These are phyloP conservation scores for Zanthoxylum bungeanum DNA, from an alignment of 345 rosid species.

Conservation along the genomic window DNA sequence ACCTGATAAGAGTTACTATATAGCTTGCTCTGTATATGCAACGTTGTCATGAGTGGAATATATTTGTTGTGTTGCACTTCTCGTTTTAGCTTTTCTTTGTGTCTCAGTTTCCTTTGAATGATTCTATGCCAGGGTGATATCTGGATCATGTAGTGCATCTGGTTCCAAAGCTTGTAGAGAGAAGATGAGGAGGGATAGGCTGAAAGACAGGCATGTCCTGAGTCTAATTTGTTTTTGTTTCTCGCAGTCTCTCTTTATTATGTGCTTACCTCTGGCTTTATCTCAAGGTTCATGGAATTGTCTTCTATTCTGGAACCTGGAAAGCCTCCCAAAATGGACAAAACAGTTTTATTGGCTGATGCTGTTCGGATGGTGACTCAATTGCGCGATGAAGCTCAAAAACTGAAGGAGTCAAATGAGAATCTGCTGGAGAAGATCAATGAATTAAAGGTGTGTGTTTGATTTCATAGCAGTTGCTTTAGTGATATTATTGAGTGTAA, in stretches of 20 bases:
- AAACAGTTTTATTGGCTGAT: conserved; percentile 48
- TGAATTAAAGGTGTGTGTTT: conserved; percentile 41
- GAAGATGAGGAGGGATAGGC: conserved; percentile 52
- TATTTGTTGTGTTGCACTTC: not conserved
- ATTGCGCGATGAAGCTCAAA: conserved; percentile 46
- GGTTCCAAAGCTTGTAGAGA: conserved; percentile 63
- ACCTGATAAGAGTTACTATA: not conserved
- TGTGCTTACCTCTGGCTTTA: conserved; percentile 3
- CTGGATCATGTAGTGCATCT: conserved; percentile 29
- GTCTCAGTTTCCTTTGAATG: conserved; percentile 1
- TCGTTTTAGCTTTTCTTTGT: not conserved
- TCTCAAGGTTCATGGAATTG: conserved; percentile 52
- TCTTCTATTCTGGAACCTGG: conserved; percentile 55
- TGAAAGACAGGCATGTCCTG: conserved; percentile 47
- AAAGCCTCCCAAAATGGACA: conserved; percentile 50
- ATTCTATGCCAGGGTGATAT: conserved; percentile 13
- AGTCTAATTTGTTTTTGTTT: not conserved
- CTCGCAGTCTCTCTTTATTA: not conserved
- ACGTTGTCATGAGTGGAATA: not conserved
- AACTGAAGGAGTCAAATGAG: conserved; percentile 45
- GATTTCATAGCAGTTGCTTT: not conserved
- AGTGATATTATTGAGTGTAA: not conserved
- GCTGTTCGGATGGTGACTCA: conserved; percentile 54
- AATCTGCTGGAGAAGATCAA: conserved; percentile 46
- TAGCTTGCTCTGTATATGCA: not conserved